Evolutionary conservation across 2,329 filamentous ascomycete genomes (phyloP), one percentile per base, ranked within the genome.

Genomic region (Daldinia sp.): DNA sequence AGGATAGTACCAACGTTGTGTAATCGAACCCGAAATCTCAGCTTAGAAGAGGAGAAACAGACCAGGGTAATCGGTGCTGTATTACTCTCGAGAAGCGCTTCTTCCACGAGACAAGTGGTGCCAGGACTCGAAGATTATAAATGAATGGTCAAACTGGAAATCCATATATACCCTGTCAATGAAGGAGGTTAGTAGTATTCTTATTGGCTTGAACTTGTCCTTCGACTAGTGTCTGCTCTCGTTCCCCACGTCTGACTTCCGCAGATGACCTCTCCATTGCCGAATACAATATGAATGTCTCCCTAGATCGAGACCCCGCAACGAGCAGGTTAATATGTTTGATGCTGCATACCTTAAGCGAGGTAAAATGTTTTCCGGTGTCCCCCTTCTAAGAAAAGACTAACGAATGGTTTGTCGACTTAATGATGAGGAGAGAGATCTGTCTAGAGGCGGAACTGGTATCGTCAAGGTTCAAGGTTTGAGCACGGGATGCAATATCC

Each of bases 61-160:
- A 37, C 19, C 48, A 39, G 34, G 53, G 48, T 17, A 37, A 56
- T 63, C 9, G 52, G 53, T 68, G 23, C 34, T 50, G 59, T 61
- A 61, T 66, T 55, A 61, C 62, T 63, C 49, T 51, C 52, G 52
- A 32, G 45, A 58, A 25, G 30, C 41, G 37, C 23, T n/a, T 30
- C 55, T 47, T 35, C 43, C 25, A 39, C 50, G 32, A 53, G 48
- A 53, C 47, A 43, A 27, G 9, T 43, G 27, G 35, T 34, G 39
- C 32, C 34, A 48, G 41, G 15, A 47, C 19, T 35, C 39, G 43
- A 50, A 23, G 27, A 13, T 15, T 27, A 45, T 35, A 43, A 19
- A 37, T 23, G 15, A 58, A 47, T 29, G 21, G 45, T 39, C 27
- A 52, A 47, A 21, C 45, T 11, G 48, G 34, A 41, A n/a, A 32